phyloP scores from a whole-genome alignment of 2,329 filamentous ascomycete species.

The Fusarium sterilihyphosum region DNA sequence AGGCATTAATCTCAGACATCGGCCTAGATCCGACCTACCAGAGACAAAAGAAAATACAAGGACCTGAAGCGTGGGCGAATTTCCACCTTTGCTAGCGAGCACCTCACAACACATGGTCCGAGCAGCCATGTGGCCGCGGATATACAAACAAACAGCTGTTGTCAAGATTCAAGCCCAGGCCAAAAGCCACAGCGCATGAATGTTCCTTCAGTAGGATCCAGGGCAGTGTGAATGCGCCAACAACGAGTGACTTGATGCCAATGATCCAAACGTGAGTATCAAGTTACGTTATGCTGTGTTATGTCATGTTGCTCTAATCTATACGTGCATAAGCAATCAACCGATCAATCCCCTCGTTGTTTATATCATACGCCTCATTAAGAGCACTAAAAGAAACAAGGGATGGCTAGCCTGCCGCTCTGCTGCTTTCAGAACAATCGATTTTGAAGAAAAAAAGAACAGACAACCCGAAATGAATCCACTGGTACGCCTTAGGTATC shows the following conservation, averaged over 20 bases:
- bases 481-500: constrained; percentile 39
- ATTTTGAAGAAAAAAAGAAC: not conserved
- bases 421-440: constrained; percentile 9
- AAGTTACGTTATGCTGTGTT: constrained; percentile 8
- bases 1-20: not conserved
- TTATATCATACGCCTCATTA: constrained; percentile 30
- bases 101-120: constrained; percentile 9
- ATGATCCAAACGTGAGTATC: not conserved
- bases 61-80: not conserved
- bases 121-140: constrained; percentile 29
- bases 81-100: not conserved
- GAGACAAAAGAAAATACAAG: not conserved
- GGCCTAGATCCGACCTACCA: not conserved
- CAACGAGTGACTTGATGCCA: not conserved
- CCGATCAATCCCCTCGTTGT: not conserved
- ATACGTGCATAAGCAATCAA: constrained; percentile 1
- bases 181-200: not conserved
- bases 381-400: constrained; percentile 9
- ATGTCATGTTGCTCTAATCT: constrained; percentile 27
- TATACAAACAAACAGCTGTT: not conserved
- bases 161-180: not conserved
- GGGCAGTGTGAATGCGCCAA: not conserved
- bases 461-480: constrained; percentile 9
- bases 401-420: constrained; percentile 2
- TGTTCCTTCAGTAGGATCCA: not conserved